Base-by-base conservation (phyloP, 2,329 filamentous ascomycete species). In the Rachicladosporium sp. region DNA sequence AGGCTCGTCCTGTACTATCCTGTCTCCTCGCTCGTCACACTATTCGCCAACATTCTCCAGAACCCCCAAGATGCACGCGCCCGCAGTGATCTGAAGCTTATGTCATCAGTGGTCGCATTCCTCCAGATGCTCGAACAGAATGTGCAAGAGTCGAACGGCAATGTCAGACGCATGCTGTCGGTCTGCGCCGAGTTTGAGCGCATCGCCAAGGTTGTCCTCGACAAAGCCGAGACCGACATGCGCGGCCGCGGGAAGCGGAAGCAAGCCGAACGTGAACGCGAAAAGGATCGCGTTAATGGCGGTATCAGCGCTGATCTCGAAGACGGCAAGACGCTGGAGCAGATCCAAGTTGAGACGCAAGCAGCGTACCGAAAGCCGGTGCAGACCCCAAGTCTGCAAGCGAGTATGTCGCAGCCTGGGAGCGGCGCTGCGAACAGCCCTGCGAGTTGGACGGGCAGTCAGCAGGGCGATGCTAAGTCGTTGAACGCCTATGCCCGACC, bases 111-210 rank as follows among this genome's bases (percentile, higher is more conserved):
- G 1, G 88, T 96, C 40, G 87, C 79, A 33, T 98, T 96, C 61
- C 65, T 98, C 29, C 86, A 83, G 3, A 88, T 85, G 62, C 71
- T 98, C 9, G 83, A 83, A n/a, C 76, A 82, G 29, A 89, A 96
- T 52, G 46, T 52, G 13, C 46, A 47, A 10, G 58, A 61, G 39
- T 47, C 52, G 1, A 91, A 88, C 42, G 84, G 87, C 32, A 88
- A 85, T 52, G 85, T 96, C 4, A 85, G 86, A 57, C 82, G 91
- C 36, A 96, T 96, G 86, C 74, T 95, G 11, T 82, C 80, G 15
- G 81, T 96, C 1, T 96, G 89, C 60, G 77, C 84, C n/a, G 91
- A 98, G 55, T 98, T 98, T 51, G 88, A 94, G 59, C 78, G 91
- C 43, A 95, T 98, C 47, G 87, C 87, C 29, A 85, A 81, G 55